Percentiles rank a stretch among this genome's conserved stretches.
phyloP scores from a whole-genome alignment of 331 rosid species.

The Prunus yedoensis region DNA sequence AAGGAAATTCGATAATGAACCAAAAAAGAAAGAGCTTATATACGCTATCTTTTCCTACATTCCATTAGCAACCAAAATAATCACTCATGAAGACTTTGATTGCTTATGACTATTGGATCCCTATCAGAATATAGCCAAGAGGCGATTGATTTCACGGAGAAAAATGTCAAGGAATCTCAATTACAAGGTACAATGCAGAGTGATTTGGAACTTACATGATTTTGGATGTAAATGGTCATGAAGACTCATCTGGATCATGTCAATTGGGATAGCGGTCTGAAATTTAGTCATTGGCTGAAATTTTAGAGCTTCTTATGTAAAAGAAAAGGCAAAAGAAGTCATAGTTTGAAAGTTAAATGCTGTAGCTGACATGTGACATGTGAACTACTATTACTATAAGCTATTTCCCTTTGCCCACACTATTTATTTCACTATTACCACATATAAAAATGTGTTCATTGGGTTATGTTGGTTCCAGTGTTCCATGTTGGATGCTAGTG shows the following conservation, averaged over 20 bases:
- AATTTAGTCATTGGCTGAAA: neutral
- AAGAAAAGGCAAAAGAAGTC: neutral
- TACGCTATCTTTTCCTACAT: conserved; percentile 8
- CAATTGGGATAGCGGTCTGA: conserved; percentile 10
- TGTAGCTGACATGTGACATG: neutral
- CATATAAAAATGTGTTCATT: neutral
- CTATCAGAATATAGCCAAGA: conserved; percentile 33
- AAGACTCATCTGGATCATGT: conserved; percentile 8
- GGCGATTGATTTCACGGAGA: conserved; percentile 26
- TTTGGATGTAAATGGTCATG: conserved; percentile 8
- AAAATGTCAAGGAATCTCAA: conserved; percentile 29
- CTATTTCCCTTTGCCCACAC: neutral
- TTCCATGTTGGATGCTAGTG: neutral
- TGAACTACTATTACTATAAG: neutral
- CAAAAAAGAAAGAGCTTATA: neutral
- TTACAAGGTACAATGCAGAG: conserved; percentile 31
- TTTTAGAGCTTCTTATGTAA: neutral
- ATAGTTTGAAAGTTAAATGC: neutral
- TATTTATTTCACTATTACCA: neutral
- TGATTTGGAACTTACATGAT: conserved; percentile 9
- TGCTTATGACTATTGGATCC: conserved; percentile 35
- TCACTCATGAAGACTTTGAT: conserved; percentile 21
- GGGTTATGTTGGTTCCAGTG: neutral
- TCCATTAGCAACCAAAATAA: conserved; percentile 17
- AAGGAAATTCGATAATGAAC: neutral